Evolutionary conservation across 768 basidiomycete genomes (phyloP), one percentile per base, ranked within the genome.

Genomic region (Lactarius pseudohatsudake): DNA sequence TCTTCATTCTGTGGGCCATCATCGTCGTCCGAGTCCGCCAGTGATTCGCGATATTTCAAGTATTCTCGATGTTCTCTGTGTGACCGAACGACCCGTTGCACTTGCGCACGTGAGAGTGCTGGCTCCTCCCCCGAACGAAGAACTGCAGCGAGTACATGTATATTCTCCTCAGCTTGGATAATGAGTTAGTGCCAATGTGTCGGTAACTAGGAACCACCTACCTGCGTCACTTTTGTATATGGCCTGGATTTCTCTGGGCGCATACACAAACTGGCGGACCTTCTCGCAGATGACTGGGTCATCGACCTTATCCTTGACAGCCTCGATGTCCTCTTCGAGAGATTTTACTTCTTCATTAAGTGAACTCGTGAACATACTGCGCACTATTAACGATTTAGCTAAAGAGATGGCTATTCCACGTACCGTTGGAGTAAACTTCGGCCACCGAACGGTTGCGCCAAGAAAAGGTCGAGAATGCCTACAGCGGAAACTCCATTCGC

Each of bases 401-500:
- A 38, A 41, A 34, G 15, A 41, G 13, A 36, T 30, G 34, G 26
- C 32, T 45, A 30, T 13, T 30, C 47, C 18, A 53, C 11, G 68
- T 79, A 91, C 94, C 93, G 83, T 76, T 99, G 97, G 20, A 98
- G 81, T 30, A 99, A 81, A 75, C 92, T 94, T 67, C 87, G 87
- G 7, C 94, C 93, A 3, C 97, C 97, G 75, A 99, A 99, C 2
- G 97, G 97, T 74, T 96, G 89, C 0, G 97, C 97, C 20, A 98
- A 85, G 81, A 99, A 98, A 50, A 99, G 83, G 73, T 98, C 96
- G 66, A 99, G 82, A 4, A 97, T 82, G 61, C 81, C 89, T 78
- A 64, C 40, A 26, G 6, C 50, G 38, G 8, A 57, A 22, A 60
- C 8, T 18, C 10, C 28, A 22, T 57, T 43, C 16, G 36, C n/a